Conservation (phyloP, 2,329 filamentous ascomycete species). For the Oidium heveae region DNA sequence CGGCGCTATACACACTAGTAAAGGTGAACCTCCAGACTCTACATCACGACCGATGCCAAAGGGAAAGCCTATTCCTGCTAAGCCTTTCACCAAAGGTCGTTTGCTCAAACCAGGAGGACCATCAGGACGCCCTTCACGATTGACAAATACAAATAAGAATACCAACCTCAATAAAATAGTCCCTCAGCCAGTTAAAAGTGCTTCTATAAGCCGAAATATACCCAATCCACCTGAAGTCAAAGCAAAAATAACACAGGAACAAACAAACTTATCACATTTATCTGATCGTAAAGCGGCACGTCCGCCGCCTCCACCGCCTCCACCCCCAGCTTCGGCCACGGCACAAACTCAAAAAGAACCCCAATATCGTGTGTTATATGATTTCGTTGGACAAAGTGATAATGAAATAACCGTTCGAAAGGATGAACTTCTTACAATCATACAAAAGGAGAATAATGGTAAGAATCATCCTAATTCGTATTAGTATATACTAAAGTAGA, state of each 20-base stretch:
- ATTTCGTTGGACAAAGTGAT: slow-evolving; percentile 61
- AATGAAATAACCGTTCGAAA: slow-evolving; percentile 65
- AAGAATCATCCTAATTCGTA: slow-evolving; percentile 16
- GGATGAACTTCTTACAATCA: slow-evolving; percentile 63
- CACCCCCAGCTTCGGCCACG: slow-evolving; percentile 41
- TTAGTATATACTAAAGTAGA: neutral
- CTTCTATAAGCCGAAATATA: slow-evolving; percentile 6
- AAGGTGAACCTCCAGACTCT: slow-evolving; percentile 62
- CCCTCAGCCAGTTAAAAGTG: slow-evolving; percentile 5
- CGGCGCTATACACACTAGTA: slow-evolving; percentile 62
- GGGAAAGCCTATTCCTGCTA: slow-evolving; percentile 60
- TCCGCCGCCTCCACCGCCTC: slow-evolving; percentile 25
- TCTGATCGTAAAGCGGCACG: slow-evolving; percentile 21
- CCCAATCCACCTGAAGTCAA: slow-evolving; percentile 12
- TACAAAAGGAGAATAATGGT: slow-evolving; percentile 94
- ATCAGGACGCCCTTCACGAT: slow-evolving; percentile 51
- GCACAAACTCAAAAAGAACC: slow-evolving; percentile 40
- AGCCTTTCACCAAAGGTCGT: slow-evolving; percentile 82
- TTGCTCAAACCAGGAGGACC: slow-evolving; percentile 80
- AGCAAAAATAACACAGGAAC: slow-evolving; percentile 21
- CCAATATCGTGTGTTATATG: slow-evolving; percentile 75
- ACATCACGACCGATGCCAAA: slow-evolving; percentile 66
- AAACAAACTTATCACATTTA: slow-evolving; percentile 27
- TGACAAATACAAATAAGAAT: slow-evolving; percentile 21
- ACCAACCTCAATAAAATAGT: slow-evolving; percentile 14